Evolutionary conservation across 257 asterid species (phyloP).

Genomic region (Marsdenia floribunda): DNA sequence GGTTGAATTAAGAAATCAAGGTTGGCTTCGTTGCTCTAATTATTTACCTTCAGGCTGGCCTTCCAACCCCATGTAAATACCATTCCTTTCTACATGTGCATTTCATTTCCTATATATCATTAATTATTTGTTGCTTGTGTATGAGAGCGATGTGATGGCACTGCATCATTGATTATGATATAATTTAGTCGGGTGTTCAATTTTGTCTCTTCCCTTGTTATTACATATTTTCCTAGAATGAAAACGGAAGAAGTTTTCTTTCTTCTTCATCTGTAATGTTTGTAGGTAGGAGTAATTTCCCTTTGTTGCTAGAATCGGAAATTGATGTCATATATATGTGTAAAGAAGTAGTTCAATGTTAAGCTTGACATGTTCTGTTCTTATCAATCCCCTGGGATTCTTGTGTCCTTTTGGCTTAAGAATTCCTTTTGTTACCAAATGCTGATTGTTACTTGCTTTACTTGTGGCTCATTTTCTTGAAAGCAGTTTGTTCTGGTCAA

Average conservation of each 20-base stretch:
- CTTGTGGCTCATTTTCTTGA: neutral
- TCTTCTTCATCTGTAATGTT: neutral
- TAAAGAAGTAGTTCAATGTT: neutral
- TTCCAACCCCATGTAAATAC: conserved; percentile 37
- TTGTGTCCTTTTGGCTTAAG: neutral
- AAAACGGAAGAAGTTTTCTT: neutral
- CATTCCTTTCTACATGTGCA: conserved; percentile 24
- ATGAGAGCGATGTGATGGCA: conserved; percentile 6
- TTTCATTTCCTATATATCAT: conserved; percentile 12
- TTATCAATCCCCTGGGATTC: neutral
- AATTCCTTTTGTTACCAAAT: neutral
- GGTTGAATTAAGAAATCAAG: conserved; percentile 10
- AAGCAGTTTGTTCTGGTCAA: neutral
- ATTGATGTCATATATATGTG: conserved; percentile 1
- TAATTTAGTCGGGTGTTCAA: conserved; percentile 29
- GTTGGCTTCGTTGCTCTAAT: conserved; percentile 16
- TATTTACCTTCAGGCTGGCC: conserved; percentile 4
- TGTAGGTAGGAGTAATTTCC: neutral
- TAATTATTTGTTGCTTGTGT: conserved; percentile 24
- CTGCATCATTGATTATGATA: neutral
- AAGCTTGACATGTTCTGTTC: neutral
- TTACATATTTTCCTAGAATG: neutral
- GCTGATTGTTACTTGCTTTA: neutral
- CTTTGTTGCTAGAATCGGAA: neutral
- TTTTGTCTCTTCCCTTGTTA: conserved; percentile 13